Percentiles rank a stretch among this genome's conserved stretches.
These are phyloP conservation scores for Moesziomyces globuligerus DNA, from an alignment of 1,284 basidiomycete species.

Conservation along the genomic window DNA sequence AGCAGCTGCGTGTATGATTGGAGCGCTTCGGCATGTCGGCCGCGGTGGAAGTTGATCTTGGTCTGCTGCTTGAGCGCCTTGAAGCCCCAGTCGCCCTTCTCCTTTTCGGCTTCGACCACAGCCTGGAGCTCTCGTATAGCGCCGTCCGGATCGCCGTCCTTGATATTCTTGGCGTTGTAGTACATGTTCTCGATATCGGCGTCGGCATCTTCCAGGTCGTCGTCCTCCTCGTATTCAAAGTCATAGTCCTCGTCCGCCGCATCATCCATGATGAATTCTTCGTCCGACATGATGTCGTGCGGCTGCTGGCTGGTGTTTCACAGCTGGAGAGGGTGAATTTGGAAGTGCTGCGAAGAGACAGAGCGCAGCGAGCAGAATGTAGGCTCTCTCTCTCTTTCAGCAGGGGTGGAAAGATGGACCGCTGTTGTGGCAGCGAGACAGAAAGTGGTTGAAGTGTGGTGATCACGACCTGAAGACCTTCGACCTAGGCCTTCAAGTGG, in stretches of 20 bases:
- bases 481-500: too few relatives aligned
- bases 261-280: constrained; percentile 66
- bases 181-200: constrained; percentile 99
- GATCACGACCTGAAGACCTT: too few relatives aligned
- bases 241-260: constrained; percentile 79
- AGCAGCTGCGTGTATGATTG: constrained; percentile 85
- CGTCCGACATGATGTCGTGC: constrained; percentile 32
- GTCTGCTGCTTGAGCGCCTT: constrained; percentile 98
- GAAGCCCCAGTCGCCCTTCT: constrained; percentile 95
- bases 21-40: constrained; percentile 83
- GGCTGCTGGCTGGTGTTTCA: neutral
- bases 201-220: constrained; percentile 74
- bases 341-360: too few relatives aligned
- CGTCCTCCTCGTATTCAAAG: constrained; percentile 85
- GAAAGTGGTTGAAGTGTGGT: too few relatives aligned
- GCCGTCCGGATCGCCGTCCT: constrained; percentile 88
- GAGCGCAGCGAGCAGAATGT: too few relatives aligned
- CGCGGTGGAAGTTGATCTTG: constrained; percentile 86
- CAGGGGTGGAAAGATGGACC: too few relatives aligned
- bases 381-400: too few relatives aligned
- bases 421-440: too few relatives aligned
- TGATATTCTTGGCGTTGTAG: constrained; percentile 95
- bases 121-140: constrained; percentile 85
- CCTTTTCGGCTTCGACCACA: constrained; percentile 87
- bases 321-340: too few relatives aligned